Evolutionary conservation across 2,329 filamentous ascomycete genomes (phyloP).

Genomic region (Metarhizium rileyi): DNA sequence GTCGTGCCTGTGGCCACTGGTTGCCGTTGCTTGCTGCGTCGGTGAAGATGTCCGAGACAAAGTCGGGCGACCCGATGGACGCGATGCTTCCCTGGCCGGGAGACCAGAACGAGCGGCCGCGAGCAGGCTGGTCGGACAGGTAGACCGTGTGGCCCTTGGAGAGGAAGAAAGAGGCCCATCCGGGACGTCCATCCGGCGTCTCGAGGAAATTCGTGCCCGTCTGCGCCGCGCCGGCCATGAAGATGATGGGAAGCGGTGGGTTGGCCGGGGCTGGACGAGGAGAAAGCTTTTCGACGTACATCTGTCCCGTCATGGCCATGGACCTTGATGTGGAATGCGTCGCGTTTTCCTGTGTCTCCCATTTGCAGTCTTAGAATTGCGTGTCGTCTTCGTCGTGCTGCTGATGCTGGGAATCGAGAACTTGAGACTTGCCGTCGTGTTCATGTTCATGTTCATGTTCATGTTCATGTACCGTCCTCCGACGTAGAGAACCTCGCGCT

Average conservation of each 20-base stretch:
- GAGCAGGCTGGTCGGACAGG: conserved; percentile 27
- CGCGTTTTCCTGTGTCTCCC: conserved; percentile 7
- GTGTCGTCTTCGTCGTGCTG: too few relatives aligned
- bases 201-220: conserved; percentile 25
- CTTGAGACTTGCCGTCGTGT: conserved; percentile 9
- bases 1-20: conserved; percentile 21
- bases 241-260: conserved; percentile 19
- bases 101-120: conserved; percentile 21
- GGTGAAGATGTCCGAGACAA: conserved; percentile 19
- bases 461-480: conserved; percentile 17
- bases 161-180: conserved; percentile 32
- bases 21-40: conserved; percentile 13
- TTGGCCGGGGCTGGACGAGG: conserved; percentile 11
- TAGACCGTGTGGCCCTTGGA: conserved; percentile 30
- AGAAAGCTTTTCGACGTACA: conserved; percentile 24
- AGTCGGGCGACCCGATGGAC: conserved; percentile 16
- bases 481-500: conserved; percentile 20
- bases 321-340: conserved; percentile 10
- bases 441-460: conserved; percentile 13
- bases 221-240: conserved; percentile 21
- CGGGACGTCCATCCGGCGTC: conserved; percentile 29
- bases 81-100: conserved; percentile 15
- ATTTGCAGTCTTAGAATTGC: conserved; percentile 6
- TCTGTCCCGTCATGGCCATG: conserved; percentile 17
- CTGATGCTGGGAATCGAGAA: too few relatives aligned